Conservation (phyloP, 176 grass and related monocot species). For the Secale cereale region DNA sequence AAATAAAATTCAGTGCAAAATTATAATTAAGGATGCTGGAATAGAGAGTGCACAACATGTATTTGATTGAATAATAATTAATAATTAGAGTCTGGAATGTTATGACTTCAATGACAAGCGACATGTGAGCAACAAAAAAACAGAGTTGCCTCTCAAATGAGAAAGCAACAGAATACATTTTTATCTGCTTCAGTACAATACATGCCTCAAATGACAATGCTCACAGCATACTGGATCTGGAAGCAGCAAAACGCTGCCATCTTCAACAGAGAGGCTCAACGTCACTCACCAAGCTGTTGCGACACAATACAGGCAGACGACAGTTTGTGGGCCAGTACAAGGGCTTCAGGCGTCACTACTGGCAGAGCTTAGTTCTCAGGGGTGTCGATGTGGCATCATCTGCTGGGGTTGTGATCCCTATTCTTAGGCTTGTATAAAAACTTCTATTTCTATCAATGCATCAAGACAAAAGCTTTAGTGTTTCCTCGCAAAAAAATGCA, state of each 20-base stretch:
- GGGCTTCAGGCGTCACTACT: background rate
- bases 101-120: background rate
- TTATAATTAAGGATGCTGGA: background rate
- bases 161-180: background rate
- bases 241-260: background rate
- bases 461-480: background rate
- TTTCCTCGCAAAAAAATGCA: background rate
- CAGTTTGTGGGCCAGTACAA: background rate
- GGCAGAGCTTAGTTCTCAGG: background rate
- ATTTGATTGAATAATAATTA: background rate
- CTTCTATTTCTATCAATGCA: background rate
- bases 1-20: background rate
- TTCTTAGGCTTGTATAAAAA: background rate
- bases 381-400: too few species aligned
- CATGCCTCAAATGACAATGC: background rate
- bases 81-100: background rate
- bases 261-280: background rate
- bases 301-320: background rate
- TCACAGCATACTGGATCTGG: background rate
- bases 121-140: slow-evolving; percentile 7
- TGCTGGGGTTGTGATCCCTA: background rate
- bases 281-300: background rate
- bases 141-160: background rate
- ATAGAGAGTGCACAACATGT: background rate
- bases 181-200: background rate